These are phyloP conservation scores for Penicillium brevicompactum DNA, from an alignment of 2,329 filamentous ascomycete species.

Conservation along the genomic window DNA sequence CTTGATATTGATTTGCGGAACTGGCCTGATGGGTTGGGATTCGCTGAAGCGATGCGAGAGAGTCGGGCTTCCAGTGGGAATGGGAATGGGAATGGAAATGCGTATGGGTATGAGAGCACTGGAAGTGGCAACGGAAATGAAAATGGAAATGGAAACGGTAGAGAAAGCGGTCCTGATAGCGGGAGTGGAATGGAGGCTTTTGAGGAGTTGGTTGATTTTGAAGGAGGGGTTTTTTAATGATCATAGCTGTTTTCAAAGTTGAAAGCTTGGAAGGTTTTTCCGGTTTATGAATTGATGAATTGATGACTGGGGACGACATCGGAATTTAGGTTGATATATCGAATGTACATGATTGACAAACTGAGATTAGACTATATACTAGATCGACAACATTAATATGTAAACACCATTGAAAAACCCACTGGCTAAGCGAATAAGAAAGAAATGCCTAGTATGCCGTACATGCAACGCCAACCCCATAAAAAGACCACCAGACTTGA, in stretches of 20 bases:
- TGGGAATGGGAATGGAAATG: slow-evolving; percentile 1
- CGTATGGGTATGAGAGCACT: not conserved
- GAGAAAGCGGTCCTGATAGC: slow-evolving; percentile 1
- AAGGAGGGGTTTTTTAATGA: slow-evolving; percentile 5
- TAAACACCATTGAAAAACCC: not conserved
- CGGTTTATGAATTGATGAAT: not conserved
- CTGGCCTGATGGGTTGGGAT: slow-evolving; percentile 26
- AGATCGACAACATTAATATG: slow-evolving; percentile 3
- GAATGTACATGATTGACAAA: not conserved
- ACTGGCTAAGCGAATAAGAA: slow-evolving; percentile 10
- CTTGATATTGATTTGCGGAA: slow-evolving; percentile 34
- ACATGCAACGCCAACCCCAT: slow-evolving; percentile 1
- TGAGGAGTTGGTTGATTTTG: slow-evolving; percentile 25
- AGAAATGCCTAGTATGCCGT: slow-evolving; percentile 6
- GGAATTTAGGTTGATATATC: no score
- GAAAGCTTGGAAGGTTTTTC: not conserved
- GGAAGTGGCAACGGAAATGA: not conserved
- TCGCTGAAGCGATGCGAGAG: slow-evolving; percentile 4
- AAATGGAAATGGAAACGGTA: not conserved
- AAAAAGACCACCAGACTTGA: not conserved
- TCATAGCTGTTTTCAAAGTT: not conserved
- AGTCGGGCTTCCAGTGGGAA: not conserved
- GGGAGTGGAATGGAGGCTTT: slow-evolving; percentile 12
- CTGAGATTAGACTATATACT: slow-evolving; percentile 11
- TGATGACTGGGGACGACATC: not conserved